phyloP scores from a whole-genome alignment of 305 asterid species.

The Fraxinus platypoda region DNA sequence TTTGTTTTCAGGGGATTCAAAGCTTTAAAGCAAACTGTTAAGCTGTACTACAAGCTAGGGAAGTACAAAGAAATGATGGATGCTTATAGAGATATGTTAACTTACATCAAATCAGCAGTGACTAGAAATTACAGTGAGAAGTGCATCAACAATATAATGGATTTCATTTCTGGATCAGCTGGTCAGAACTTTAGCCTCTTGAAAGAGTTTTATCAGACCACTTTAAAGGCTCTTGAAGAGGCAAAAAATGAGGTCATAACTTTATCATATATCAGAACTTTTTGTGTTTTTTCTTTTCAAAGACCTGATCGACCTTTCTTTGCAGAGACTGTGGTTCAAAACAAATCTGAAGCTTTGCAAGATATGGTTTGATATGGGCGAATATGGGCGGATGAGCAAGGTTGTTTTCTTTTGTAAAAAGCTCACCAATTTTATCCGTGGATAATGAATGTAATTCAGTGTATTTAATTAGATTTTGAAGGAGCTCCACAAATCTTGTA shows the following conservation, averaged over 20 bases:
- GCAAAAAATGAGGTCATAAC: constrained; percentile 85
- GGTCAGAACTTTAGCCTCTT: constrained; percentile 81
- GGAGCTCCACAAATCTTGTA: constrained; percentile 92
- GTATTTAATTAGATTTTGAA: constrained; percentile 67
- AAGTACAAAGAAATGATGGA: constrained; percentile 93
- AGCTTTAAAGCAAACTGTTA: constrained; percentile 94
- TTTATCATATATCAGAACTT: constrained; percentile 12
- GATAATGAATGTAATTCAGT: constrained; percentile 23
- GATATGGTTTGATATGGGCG: constrained; percentile 93
- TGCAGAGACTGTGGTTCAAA: constrained; percentile 95
- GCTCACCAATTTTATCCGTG: constrained; percentile 2
- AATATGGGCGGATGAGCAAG: constrained; percentile 88
- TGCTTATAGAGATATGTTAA: constrained; percentile 85
- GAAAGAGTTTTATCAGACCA: constrained; percentile 90
- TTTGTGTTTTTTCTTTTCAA: constrained; percentile 6
- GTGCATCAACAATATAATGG: constrained; percentile 93
- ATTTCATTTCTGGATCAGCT: constrained; percentile 91
- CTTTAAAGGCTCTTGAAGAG: constrained; percentile 91
- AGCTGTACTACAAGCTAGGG: constrained; percentile 84
- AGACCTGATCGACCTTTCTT: constrained; percentile 17
- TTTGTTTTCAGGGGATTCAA: constrained; percentile 79
- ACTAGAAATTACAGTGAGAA: constrained; percentile 95
- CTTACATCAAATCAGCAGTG: constrained; percentile 89
- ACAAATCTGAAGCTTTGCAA: constrained; percentile 92
- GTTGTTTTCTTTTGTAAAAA: constrained; percentile 21